Evolutionary conservation across 2,329 filamentous ascomycete genomes (phyloP).

Genomic region (Myriosclerotinia curreyana): DNA sequence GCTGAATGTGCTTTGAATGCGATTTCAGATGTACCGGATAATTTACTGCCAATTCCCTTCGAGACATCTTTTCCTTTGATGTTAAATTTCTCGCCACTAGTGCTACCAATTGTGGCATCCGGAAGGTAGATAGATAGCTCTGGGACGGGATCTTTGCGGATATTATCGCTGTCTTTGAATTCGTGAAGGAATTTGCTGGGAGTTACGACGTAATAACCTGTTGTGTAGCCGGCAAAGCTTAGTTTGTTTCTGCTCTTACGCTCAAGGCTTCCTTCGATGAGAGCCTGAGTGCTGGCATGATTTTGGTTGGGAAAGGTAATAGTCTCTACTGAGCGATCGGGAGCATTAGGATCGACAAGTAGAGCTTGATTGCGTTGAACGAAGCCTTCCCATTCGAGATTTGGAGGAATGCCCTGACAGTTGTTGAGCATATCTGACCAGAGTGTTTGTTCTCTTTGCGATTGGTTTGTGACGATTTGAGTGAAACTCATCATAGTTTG

Average conservation of each 20-base stretch:
- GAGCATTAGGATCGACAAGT: slow-evolving; percentile 73
- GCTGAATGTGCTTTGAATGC: slow-evolving; percentile 83
- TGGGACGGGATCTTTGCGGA: slow-evolving; percentile 69
- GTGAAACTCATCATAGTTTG: slow-evolving; percentile 79
- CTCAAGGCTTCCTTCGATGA: slow-evolving; percentile 86
- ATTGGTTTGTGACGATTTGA: slow-evolving; percentile 74
- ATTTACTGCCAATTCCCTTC: slow-evolving; percentile 75
- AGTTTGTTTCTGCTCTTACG: slow-evolving; percentile 87
- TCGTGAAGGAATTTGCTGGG: slow-evolving; percentile 88
- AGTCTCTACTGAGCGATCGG: slow-evolving; percentile 68
- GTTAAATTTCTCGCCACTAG: slow-evolving; percentile 80
- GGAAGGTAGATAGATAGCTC: slow-evolving; percentile 90
- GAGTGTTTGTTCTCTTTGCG: slow-evolving; percentile 75
- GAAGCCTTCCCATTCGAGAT: slow-evolving; percentile 94
- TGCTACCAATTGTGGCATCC: slow-evolving; percentile 74
- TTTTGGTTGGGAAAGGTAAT: slow-evolving; percentile 87
- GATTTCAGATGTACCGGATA: slow-evolving; percentile 76
- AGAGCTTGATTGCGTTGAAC: slow-evolving; percentile 64
- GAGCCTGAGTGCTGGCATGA: slow-evolving; percentile 72
- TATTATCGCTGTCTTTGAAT: slow-evolving; percentile 86
- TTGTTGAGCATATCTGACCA: slow-evolving; percentile 80
- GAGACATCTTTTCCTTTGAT: slow-evolving; percentile 92
- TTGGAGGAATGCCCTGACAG: slow-evolving; percentile 71
- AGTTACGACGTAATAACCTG: slow-evolving; percentile 86
- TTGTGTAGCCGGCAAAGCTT: slow-evolving; percentile 68